These are phyloP conservation scores for Huntiella moniliformis DNA, from an alignment of 2,329 filamentous ascomycete species.

Conservation along the genomic window DNA sequence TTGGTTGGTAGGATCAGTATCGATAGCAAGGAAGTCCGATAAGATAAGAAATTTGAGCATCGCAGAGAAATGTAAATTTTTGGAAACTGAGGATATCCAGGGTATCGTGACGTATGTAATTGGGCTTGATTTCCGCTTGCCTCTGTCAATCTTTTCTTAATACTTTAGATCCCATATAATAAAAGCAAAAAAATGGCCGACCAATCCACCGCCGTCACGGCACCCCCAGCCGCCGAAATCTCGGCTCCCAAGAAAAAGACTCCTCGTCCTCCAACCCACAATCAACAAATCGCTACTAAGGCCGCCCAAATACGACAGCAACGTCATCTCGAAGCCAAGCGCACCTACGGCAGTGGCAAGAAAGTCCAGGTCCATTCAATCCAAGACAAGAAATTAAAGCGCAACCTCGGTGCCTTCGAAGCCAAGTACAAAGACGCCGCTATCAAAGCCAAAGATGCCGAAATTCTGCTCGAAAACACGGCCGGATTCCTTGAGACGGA, in stretches of 20 bases:
- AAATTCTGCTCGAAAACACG: slow-evolving; percentile 79
- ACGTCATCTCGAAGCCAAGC: slow-evolving; percentile 43
- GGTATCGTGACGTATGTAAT: background rate
- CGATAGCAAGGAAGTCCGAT: slow-evolving; percentile 10
- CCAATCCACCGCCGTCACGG: slow-evolving; percentile 1
- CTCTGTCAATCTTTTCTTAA: background rate
- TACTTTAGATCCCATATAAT: background rate
- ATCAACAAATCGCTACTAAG: background rate
- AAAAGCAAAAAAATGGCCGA: slow-evolving; percentile 4
- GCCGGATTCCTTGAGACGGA: slow-evolving; percentile 78
- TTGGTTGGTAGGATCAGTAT: slow-evolving; percentile 15
- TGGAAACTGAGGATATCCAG: slow-evolving; percentile 1
- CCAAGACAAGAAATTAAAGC: slow-evolving; percentile 76
- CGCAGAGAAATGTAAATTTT: slow-evolving; percentile 3
- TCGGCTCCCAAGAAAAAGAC: slow-evolving; percentile 6
- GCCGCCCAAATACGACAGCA: slow-evolving; percentile 30
- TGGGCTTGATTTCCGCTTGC: background rate
- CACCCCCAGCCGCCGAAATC: background rate
- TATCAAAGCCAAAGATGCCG: slow-evolving; percentile 78
- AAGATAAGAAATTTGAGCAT: slow-evolving; percentile 1
- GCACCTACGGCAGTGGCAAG: slow-evolving; percentile 68
- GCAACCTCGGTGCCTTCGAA: slow-evolving; percentile 62
- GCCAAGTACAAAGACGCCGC: slow-evolving; percentile 64
- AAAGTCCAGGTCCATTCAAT: slow-evolving; percentile 53
- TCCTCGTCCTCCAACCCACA: background rate